A percentile compares a stretch with the other conserved stretches of the same genome.
These are phyloP conservation scores for Colletotrichum tropicale DNA, from an alignment of 2,329 filamentous ascomycete species.

Conservation along the genomic window DNA sequence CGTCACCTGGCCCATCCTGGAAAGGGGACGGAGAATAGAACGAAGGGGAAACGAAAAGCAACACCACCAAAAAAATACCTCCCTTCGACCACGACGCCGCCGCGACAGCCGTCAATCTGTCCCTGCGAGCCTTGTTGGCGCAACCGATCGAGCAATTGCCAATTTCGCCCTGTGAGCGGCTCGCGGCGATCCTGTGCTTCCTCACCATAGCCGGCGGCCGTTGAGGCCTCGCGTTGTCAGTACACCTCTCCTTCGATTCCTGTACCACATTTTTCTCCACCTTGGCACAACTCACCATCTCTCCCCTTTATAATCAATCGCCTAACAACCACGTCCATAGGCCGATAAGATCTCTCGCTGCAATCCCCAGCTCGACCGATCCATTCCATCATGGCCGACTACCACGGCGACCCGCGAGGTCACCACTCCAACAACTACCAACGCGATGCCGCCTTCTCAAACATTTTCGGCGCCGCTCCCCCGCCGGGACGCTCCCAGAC, in stretches of 20 bases:
- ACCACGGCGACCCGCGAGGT: conserved; percentile 54
- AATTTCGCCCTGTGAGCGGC: neutral
- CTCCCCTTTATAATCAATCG: conserved; percentile 14
- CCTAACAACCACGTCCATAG: neutral
- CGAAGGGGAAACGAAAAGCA: conserved; percentile 18
- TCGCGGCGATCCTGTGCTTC: conserved; percentile 13
- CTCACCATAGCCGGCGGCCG: conserved; percentile 22
- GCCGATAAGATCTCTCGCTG: conserved; percentile 12
- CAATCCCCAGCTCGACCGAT: conserved; percentile 35
- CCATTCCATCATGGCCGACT: conserved; percentile 58
- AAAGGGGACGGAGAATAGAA: conserved; percentile 19
- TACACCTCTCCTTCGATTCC: conserved; percentile 7
- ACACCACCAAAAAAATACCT: neutral
- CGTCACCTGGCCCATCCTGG: conserved; percentile 17
- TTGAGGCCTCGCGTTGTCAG: conserved; percentile 24
- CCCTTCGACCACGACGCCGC: neutral
- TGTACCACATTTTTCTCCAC: conserved; percentile 23
- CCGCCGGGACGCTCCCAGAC: conserved; percentile 91
- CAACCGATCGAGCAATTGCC: neutral
- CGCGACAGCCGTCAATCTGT: neutral
- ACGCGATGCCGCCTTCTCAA: conserved; percentile 93
- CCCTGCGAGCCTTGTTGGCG: neutral
- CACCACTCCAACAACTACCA: conserved; percentile 64
- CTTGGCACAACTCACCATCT: conserved; percentile 20
- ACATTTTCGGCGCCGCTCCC: conserved; percentile 90